Percentiles rank a stretch among this genome's conserved stretches.
These are phyloP conservation scores for Linum trigynum DNA, from an alignment of 345 rosid genomes.

Conservation along the genomic window DNA sequence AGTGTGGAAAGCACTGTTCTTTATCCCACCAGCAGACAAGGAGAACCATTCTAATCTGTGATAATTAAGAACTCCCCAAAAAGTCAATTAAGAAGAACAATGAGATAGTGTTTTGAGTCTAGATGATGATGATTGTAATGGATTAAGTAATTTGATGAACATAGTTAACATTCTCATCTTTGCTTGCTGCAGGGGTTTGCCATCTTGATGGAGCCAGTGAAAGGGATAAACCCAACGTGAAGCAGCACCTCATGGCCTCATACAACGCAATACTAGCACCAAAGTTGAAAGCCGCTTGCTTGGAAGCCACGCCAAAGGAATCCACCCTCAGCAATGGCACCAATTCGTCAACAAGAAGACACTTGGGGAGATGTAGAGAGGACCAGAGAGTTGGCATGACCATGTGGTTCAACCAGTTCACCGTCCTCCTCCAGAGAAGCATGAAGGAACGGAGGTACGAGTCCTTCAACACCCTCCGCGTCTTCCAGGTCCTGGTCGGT, in stretches of 20 bases:
- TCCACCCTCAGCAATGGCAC: not conserved
- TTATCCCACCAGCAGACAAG: no score
- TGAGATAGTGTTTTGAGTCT: no score
- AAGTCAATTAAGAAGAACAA: no score
- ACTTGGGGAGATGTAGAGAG: not conserved
- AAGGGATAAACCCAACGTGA: constrained; percentile 59
- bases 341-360: constrained; percentile 11
- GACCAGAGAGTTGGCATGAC: constrained; percentile 17
- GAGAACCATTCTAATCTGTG: no score
- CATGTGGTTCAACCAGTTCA: constrained; percentile 65
- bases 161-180: no score
- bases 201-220: constrained; percentile 44
- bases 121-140: no score
- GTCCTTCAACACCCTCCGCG: constrained; percentile 55
- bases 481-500: constrained; percentile 69
- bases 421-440: constrained; percentile 68
- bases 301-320: constrained; percentile 26
- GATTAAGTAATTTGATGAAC: no score
- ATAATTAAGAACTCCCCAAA: no score
- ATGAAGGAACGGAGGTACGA: constrained; percentile 78
- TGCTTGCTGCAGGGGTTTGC: constrained; percentile 46
- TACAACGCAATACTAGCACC: constrained; percentile 55
- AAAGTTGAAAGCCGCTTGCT: constrained; percentile 41
- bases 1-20: no score
- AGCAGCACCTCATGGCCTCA: constrained; percentile 42